A percentile compares a stretch with the other conserved stretches of the same genome.
Evolutionary conservation across 176 grass and related monocot species (phyloP).

Genomic region (Rhipidocladum racemiflorum): DNA sequence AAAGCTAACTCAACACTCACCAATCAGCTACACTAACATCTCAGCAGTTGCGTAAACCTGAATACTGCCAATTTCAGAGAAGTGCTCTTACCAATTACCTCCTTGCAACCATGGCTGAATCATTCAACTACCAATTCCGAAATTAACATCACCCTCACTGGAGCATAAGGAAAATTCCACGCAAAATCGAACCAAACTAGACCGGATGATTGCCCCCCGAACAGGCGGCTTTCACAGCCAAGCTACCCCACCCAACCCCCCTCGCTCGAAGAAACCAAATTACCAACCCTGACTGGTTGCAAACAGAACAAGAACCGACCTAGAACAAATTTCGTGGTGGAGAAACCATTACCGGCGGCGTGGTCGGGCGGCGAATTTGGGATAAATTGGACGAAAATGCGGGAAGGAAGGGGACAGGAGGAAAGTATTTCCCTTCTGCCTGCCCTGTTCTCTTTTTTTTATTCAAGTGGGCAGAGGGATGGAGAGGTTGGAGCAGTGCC

Average conservation of each 20-base stretch:
- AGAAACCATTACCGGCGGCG: not conserved
- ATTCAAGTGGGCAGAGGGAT: not conserved
- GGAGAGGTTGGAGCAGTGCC: not conserved
- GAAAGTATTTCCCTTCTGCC: not conserved
- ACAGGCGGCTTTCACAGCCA: not conserved
- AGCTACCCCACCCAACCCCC: not conserved
- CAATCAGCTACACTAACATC: not conserved
- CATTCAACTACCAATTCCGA: not conserved
- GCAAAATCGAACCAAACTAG: not conserved
- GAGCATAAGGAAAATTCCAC: not conserved
- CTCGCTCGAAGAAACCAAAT: slow-evolving; percentile 7
- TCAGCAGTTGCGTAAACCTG: not conserved
- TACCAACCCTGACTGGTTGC: not conserved
- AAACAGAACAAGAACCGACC: not conserved
- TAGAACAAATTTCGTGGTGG: not conserved
- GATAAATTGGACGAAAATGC: not conserved
- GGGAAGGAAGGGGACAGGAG: not conserved
- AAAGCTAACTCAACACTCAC: not conserved
- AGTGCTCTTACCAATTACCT: not conserved
- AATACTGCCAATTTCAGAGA: not conserved
- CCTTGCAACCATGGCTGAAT: not conserved
- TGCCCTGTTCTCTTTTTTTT: not conserved
- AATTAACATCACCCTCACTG: not conserved
- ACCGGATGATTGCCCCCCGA: not conserved
- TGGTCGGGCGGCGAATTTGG: not conserved